phyloP scores from a whole-genome alignment of 1,284 basidiomycete genomes.

The Puccinia coronata region DNA sequence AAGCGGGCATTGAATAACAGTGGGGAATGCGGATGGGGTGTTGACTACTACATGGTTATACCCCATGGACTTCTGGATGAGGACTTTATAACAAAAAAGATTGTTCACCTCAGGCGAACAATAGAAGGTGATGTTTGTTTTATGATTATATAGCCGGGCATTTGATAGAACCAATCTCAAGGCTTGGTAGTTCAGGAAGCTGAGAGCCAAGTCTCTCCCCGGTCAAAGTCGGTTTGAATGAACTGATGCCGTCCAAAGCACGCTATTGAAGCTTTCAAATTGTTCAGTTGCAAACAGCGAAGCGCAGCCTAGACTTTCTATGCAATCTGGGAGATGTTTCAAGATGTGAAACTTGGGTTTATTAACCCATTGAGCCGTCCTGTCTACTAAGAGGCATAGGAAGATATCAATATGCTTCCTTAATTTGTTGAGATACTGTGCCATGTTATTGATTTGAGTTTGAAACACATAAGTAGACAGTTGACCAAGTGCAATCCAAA shows the following conservation, averaged over 20 bases:
- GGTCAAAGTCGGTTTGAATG: slow-evolving; percentile 7
- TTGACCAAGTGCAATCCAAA: background rate
- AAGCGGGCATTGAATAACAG: background rate
- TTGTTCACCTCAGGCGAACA: too few species aligned
- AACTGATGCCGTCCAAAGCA: background rate
- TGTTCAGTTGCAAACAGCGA: slow-evolving; percentile 13
- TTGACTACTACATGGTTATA: background rate
- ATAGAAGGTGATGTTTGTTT: too few species aligned
- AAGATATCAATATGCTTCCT: background rate
- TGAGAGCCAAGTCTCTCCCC: background rate
- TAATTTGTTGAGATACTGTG: background rate
- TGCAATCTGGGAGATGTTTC: slow-evolving; percentile 4
- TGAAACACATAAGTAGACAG: background rate
- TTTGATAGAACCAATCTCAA: background rate
- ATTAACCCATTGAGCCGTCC: background rate
- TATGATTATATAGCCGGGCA: background rate
- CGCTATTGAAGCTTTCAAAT: slow-evolving; percentile 13
- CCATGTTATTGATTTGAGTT: background rate
- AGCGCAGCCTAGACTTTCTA: slow-evolving; percentile 5
- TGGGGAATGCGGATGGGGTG: background rate
- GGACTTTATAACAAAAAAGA: too few species aligned
- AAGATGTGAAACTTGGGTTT: slow-evolving; percentile 26
- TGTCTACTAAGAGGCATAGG: background rate
- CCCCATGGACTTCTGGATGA: background rate
- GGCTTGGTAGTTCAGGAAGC: background rate